Evolutionary conservation across 163 green algal species (phyloP).

Genomic region (Volvox carteri): DNA sequence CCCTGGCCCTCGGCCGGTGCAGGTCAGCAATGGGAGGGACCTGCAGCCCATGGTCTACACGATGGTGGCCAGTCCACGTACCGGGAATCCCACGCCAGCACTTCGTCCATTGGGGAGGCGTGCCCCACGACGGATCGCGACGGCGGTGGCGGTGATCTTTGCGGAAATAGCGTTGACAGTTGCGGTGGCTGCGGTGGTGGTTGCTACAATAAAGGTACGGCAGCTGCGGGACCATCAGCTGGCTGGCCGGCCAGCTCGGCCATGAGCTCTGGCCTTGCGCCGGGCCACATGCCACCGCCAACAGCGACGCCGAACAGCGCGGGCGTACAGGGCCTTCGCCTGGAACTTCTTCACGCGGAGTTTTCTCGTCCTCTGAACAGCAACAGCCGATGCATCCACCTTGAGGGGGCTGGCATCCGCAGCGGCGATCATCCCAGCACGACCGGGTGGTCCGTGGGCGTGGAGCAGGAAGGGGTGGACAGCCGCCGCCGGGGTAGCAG

Average conservation of each 20-base stretch:
- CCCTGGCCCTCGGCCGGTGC: too few species aligned
- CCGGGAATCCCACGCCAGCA: slow-evolving; percentile 16
- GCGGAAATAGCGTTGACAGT: not conserved
- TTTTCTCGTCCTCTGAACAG: too few species aligned
- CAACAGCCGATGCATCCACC: too few species aligned
- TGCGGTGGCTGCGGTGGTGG: not conserved
- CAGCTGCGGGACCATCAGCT: not conserved
- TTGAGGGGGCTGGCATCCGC: too few species aligned
- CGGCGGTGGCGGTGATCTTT: not conserved
- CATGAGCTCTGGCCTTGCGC: not conserved
- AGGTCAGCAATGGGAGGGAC: too few species aligned
- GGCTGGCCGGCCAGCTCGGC: not conserved
- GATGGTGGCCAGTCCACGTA: too few species aligned
- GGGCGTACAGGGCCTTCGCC: not conserved
- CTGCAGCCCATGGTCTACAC: too few species aligned
- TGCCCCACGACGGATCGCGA: not conserved
- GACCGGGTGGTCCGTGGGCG: too few species aligned
- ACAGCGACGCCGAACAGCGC: not conserved
- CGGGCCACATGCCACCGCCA: too few species aligned
- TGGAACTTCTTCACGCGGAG: not conserved
- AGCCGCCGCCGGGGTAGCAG: too few species aligned
- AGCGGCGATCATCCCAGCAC: too few species aligned
- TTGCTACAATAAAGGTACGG: not conserved
- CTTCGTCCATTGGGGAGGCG: slow-evolving; percentile 6
- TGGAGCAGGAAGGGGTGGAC: too few species aligned